Evolutionary conservation across 2,329 filamentous ascomycete genomes (phyloP), one percentile per base, ranked within the genome.

Genomic region (Bertia moriformis): DNA sequence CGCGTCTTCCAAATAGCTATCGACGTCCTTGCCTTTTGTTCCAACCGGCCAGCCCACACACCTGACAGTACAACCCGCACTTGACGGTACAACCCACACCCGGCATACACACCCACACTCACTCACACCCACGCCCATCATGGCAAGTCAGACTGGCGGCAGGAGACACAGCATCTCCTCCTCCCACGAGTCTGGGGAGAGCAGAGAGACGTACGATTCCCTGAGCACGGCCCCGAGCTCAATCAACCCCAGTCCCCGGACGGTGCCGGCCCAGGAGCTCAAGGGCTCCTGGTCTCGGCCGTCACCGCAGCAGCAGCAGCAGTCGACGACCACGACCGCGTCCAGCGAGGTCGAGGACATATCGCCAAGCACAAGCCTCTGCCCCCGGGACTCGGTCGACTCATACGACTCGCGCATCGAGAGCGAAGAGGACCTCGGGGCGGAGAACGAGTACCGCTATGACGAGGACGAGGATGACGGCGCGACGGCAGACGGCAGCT

Each of bases 361-460:
- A 19, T 62, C 61, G 3, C 61, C 61, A 3, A 52, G 52, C 14
- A 63, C 63, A 5, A 59, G 54, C 40, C 49, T 60, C 41, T 67
- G 65, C 47, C 58, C 67, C 2, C 66, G 70, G 36, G 67, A 72
- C 18, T 91, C 86, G 0, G 68, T 76, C 47, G 80, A 85, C 43
- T 93, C 87, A 1, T 93, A 88, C 56, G 75, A 78, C 49, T 94
- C 87, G 4, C 83, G 78, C 3, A 62, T 73, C 20, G 63, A 71
- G 20, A 83, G 79, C 3, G 66, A 72, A 33, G 67, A 75, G 33
- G 74, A 78, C n/a, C n/a, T n/a, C n/a, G n/a, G n/a, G n/a, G n/a
- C 51, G 67, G 14, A 59, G 61, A 14, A 46, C 58, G 14, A 60
- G 67, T 38, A 60, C 66, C 33, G 60, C n/a, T n/a, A n/a, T n/a